Percentiles rank a stretch among this genome's conserved stretches.
Evolutionary conservation across 805 yeast species (phyloP).

Genomic region (Wickerhamomyces tratensis): DNA sequence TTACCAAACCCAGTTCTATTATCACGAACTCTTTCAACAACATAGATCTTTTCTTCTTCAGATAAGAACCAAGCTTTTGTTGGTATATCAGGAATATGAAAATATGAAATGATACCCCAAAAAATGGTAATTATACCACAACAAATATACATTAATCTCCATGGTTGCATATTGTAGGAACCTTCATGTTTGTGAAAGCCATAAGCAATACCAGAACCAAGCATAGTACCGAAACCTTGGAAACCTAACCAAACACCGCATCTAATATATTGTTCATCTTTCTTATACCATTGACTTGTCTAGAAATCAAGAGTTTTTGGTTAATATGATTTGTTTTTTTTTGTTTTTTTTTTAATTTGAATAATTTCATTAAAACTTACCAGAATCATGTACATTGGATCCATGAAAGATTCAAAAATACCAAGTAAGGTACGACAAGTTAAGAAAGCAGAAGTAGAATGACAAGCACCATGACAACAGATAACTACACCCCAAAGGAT

Average conservation of each 20-base stretch:
- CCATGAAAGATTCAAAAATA: slow-evolving; percentile 29
- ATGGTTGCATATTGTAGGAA: slow-evolving; percentile 26
- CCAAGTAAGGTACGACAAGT: slow-evolving; percentile 32
- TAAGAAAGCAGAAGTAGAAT: slow-evolving; percentile 32
- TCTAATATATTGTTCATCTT: slow-evolving; percentile 25
- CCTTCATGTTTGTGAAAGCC: slow-evolving; percentile 26
- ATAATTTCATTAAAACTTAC: no score
- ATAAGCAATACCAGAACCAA: slow-evolving; percentile 42
- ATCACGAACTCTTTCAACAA: slow-evolving; percentile 31
- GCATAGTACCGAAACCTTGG: slow-evolving; percentile 32
- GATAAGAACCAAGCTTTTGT: slow-evolving; percentile 26
- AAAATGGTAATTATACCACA: slow-evolving; percentile 41
- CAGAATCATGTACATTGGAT: slow-evolving; percentile 35
- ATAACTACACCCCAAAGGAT: slow-evolving; percentile 30
- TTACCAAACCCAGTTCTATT: slow-evolving; percentile 40
- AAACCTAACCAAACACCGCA: slow-evolving; percentile 31
- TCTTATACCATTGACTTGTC: slow-evolving; percentile 39
- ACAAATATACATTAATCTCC: slow-evolving; percentile 43
- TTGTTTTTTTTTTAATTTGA: no score
- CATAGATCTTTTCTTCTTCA: slow-evolving; percentile 27
- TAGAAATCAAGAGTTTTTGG: no score
- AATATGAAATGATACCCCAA: slow-evolving; percentile 28
- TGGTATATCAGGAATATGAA: slow-evolving; percentile 40
- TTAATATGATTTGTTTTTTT: no score
- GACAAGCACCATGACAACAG: slow-evolving; percentile 20